phyloP scores from a whole-genome alignment of 148 eudicot species.

The Suaeda aralocaspica region DNA sequence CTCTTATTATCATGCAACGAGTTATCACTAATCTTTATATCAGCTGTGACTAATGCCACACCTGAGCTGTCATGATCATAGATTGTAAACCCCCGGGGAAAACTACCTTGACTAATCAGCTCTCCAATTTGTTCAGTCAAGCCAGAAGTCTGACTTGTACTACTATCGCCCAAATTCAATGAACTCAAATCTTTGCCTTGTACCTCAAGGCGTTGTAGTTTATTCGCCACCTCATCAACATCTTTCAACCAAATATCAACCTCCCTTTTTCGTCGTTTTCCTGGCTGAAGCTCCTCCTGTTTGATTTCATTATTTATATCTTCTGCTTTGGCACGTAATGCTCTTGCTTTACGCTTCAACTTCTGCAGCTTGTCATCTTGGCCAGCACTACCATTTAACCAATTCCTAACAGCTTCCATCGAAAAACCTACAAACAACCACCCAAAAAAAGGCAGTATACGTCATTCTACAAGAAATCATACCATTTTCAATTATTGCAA shows the following conservation, averaged over 20 bases:
- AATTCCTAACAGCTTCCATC: slow-evolving; percentile 21
- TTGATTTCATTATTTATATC: slow-evolving; percentile 21
- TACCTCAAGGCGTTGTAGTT: slow-evolving; percentile 19
- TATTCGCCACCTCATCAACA: slow-evolving; percentile 14
- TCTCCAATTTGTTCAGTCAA: slow-evolving; percentile 17
- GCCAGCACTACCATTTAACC: slow-evolving; percentile 15
- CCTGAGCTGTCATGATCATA: slow-evolving; percentile 19
- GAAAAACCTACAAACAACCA: neutral
- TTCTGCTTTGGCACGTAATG: slow-evolving; percentile 18
- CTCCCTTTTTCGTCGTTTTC: slow-evolving; percentile 24
- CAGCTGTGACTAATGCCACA: slow-evolving; percentile 20
- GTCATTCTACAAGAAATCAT: no score
- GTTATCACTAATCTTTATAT: slow-evolving; percentile 10
- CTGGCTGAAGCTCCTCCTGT: slow-evolving; percentile 26
- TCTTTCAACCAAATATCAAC: slow-evolving; percentile 26
- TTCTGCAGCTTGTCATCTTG: slow-evolving; percentile 22
- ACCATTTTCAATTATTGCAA: no score
- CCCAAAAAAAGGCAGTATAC: no score
- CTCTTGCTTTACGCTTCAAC: slow-evolving; percentile 21
- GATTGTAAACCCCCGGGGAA: slow-evolving; percentile 20
- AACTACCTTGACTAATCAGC: slow-evolving; percentile 16
- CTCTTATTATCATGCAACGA: slow-evolving; percentile 15
- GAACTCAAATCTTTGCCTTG: slow-evolving; percentile 9
- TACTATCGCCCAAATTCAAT: neutral
- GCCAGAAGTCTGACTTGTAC: neutral